Evolutionary conservation across 2,329 filamentous ascomycete species (phyloP).

Genomic region (Curvularia eragrostidis): DNA sequence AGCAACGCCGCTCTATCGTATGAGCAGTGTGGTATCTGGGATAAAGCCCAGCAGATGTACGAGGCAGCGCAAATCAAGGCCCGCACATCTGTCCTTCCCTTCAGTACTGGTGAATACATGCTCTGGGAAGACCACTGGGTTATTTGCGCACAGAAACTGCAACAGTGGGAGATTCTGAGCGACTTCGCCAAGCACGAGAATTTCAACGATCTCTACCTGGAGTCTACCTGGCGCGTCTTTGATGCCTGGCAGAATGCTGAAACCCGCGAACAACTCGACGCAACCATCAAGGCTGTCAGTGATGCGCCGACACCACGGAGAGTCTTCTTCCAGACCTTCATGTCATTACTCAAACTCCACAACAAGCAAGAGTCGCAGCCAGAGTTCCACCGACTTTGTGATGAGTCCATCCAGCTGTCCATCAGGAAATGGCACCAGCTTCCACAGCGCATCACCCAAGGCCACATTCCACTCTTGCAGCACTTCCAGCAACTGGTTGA

Average conservation of each 20-base stretch:
- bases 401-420: constrained; percentile 95
- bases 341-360: constrained; percentile 93
- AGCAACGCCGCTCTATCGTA: constrained; percentile 97
- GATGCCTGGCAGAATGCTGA: constrained; percentile 92
- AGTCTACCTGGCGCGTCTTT: constrained; percentile 93
- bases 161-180: constrained; percentile 97
- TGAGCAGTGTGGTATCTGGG: constrained; percentile 99
- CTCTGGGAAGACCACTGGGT: constrained; percentile 99
- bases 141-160: constrained; percentile 93
- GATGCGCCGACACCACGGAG: constrained; percentile 93
- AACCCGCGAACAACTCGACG: constrained; percentile 87
- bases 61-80: constrained; percentile 97
- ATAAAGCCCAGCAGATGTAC: constrained; percentile 96
- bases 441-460: constrained; percentile 90
- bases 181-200: constrained; percentile 99
- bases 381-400: constrained; percentile 89
- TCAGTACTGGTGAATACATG: constrained; percentile 97
- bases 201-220: constrained; percentile 91
- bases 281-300: constrained; percentile 94
- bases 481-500: constrained; percentile 99
- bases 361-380: constrained; percentile 79
- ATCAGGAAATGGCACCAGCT: constrained; percentile 99
- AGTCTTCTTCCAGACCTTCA: constrained; percentile 98
- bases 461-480: constrained; percentile 91
- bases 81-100: constrained; percentile 91